Conservation (phyloP, 2,329 filamentous ascomycete genomes). For the Phyllosticta ampelicida region DNA sequence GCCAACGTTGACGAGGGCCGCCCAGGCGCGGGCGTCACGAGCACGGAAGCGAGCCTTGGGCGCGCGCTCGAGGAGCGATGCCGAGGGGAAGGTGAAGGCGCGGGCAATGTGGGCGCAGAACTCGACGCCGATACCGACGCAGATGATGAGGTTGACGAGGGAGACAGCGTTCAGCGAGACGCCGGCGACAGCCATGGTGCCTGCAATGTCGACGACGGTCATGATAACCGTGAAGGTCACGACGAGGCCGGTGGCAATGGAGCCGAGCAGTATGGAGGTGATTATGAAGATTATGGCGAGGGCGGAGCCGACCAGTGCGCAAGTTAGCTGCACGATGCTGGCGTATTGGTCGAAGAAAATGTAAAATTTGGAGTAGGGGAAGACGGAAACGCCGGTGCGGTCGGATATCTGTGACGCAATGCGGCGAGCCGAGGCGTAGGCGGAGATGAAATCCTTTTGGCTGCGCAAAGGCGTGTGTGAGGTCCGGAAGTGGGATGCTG, state of each 20-base stretch:
- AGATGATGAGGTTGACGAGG: conserved; percentile 93
- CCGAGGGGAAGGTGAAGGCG: conserved; percentile 88
- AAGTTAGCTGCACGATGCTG: conserved; percentile 69
- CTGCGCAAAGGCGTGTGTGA: conserved; percentile 77
- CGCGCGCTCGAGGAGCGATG: conserved; percentile 68
- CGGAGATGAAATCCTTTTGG: conserved; percentile 85
- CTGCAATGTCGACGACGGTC: conserved; percentile 89
- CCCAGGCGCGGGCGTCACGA: conserved; percentile 79
- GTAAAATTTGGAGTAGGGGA: conserved; percentile 96
- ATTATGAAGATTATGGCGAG: conserved; percentile 77
- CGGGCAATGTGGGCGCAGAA: conserved; percentile 96
- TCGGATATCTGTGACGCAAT: conserved; percentile 67
- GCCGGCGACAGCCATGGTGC: conserved; percentile 79
- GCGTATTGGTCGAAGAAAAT: conserved; percentile 99
- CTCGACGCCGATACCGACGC: conserved; percentile 90
- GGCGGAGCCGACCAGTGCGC: conserved; percentile 68
- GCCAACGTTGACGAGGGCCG: conserved; percentile 87
- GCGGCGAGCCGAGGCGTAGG: conserved; percentile 79
- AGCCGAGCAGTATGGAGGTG: conserved; percentile 71
- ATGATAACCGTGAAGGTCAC: conserved; percentile 83
- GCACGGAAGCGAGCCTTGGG: conserved; percentile 63
- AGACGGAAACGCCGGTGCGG: conserved; percentile 68
- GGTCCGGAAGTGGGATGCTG: conserved; percentile 84
- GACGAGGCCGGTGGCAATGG: conserved; percentile 66
- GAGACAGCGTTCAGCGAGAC: conserved; percentile 93